These are phyloP conservation scores for Chalciporus pseudorubinellus DNA, from an alignment of 768 basidiomycete genomes.

Conservation along the genomic window DNA sequence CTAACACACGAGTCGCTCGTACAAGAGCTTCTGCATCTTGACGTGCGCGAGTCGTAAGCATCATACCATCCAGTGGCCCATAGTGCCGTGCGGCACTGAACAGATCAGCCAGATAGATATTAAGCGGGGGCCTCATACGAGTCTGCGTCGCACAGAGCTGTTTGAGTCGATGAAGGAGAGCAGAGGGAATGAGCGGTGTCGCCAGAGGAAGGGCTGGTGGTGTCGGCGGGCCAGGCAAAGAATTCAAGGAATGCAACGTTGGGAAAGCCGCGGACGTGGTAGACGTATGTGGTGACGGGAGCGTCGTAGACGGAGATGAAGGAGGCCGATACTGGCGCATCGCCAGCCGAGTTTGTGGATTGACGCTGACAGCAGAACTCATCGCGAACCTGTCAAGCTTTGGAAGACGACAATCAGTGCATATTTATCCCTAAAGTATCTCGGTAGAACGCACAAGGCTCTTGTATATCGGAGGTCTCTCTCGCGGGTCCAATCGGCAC, in stretches of 20 bases:
- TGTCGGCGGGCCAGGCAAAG: conserved; percentile 26
- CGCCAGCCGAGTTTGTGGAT: conserved; percentile 36
- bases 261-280: conserved; percentile 29
- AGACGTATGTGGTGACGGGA: conserved; percentile 29
- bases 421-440: too few species aligned
- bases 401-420: background rate
- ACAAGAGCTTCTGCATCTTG: conserved; percentile 66
- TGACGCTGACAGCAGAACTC: conserved; percentile 59
- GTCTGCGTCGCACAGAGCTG: conserved; percentile 34
- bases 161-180: conserved; percentile 30
- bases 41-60: conserved; percentile 60
- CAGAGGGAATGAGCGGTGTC: conserved; percentile 30
- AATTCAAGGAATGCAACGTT: conserved; percentile 9
- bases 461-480: conserved; percentile 65
- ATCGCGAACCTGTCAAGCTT: conserved; percentile 80
- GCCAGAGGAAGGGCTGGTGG: conserved; percentile 11
- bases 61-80: conserved; percentile 62
- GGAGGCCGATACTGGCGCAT: conserved; percentile 35
- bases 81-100: conserved; percentile 75
- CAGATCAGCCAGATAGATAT: conserved; percentile 68
- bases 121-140: conserved; percentile 49
- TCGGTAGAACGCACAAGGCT: conserved; percentile 49
- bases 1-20: conserved; percentile 64
- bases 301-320: conserved; percentile 25
- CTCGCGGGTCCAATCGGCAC: conserved; percentile 59